Base-by-base conservation (phyloP, 2,329 filamentous ascomycete species). In the Ophiostoma tasmaniense region DNA sequence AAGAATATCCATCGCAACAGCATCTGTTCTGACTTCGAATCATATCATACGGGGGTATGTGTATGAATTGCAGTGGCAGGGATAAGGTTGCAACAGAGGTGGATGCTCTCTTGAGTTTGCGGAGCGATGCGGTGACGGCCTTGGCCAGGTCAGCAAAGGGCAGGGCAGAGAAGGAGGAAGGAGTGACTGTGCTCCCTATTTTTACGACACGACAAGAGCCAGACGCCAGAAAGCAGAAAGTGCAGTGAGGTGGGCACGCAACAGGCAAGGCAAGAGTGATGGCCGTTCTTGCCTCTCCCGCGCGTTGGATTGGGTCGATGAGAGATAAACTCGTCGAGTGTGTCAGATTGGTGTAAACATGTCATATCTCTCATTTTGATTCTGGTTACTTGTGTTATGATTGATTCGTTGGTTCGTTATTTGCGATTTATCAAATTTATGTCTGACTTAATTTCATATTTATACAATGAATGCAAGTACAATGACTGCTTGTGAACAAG, bases 51-150 rank as follows among this genome's bases (percentile, higher is more conserved):
- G 50, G 50, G 50, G 50, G 50, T 55, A 55, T 55, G 13, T 55
- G 50, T 55, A 55, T 55, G 50, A 55, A 55, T 55, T 22, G 50
- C 50, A 55, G 50, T 25, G 22, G 50, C 8, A 55, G n/a, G 50
- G 50, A 25, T 55, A 55, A 22, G 8, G 50, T 55, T 25, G n/a
- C 50, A 33, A 28, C 17, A 20, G 0, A 39, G 39, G 61, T 42
- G 39, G 67, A 33, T 22, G 28, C 28, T 11, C 55, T 61, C 55
- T 62, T 13, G 65, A 65, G 55, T 5, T 37, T 71, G 65, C 70
- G 70, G 67, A 69, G 66, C 69, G 70, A 70, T 71, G 70, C 70
- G 70, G 67, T 70, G 70, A 68, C 65, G 65, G 70, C 66, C 66
- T 67, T 64, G 42, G 52, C 50, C 50, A 55, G 13, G 50, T 55